Evolutionary conservation across 2,329 filamentous ascomycete genomes (phyloP), one percentile per base, ranked within the genome.

Genomic region (Verticillium tricorpus): DNA sequence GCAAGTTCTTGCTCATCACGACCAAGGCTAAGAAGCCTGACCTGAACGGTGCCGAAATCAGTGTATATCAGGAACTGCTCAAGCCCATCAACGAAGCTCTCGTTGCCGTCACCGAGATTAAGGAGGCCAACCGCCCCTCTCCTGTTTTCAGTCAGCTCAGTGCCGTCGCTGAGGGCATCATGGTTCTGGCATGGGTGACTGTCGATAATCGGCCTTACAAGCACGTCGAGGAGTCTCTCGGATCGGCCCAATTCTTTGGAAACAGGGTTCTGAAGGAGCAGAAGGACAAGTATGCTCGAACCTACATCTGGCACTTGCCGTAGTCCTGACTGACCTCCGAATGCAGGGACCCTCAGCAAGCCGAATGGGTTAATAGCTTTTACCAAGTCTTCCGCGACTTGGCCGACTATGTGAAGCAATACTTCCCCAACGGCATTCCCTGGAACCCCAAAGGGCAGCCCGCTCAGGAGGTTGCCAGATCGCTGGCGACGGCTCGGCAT

Each of bases 21-120:
- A 94, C 91, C 60, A 95, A 93, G 80, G 89, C 95, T 25, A 96
- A 93, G 83, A 97, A 97, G 78, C 95, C 94, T 25, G 89, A 95
- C 66, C 82, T 90, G 66, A 74, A 74, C 14, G 80, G 80, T 50
- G 70, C 81, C 37, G 85, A 88, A 57, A 85, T 89, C 69, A 78
- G 85, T 9, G 80, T 85, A 3, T 91, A 88, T 71, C 87, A 91
- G 73, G 89, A 92, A 65, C 84, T 97, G 22, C 82, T 98, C 67
- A 92, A 93, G 69, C 93, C 94, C 67, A 88, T 97, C 64, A 93
- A 96, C 76, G 87, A 91, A 64, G 87, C 90, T 61, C 89, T 96
- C 66, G 88, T 90, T 70, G 86, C 86, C 56, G 92, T 95, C 61
- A 89, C 87, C 69, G 89, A 91, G 66, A 85, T 97, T 70, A 89